Evolutionary conservation across 164 flowering plant genomes (phyloP), one percentile per base, ranked within the genome.

Genomic region (Litsea cubeba): DNA sequence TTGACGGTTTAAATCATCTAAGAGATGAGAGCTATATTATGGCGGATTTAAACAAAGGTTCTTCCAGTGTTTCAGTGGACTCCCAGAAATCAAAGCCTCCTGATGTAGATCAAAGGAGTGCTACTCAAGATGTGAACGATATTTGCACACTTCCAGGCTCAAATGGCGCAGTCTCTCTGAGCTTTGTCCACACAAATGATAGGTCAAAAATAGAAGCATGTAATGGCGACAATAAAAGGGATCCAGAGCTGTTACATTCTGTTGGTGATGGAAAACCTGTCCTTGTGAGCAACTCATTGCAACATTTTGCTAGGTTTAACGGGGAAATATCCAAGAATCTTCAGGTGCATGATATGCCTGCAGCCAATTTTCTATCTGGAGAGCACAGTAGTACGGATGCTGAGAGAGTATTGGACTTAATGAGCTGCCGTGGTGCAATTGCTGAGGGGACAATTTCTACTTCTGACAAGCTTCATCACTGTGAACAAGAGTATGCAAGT

Each of bases 201-300:
- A 15, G 83, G 62, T 68, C 76, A 71, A 81, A 87, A 79, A 63
- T 26, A 1, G 89, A 86, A 69, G 63, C 40, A 20, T 79, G 70
- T 70, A 72, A 65, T 79, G 71, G 72, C 49, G 72, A 72, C 71
- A 72, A 76, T 25, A 14, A 12, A 54, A 12, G 20, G 20, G 17
- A 54, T 12, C 20, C 60, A 54, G 60, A 14, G 60, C 20, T 54
- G 14, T 14, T 54, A 12, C 20, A 14, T 54, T 54, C 60, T 54
- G 60, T 18, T 75, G 67, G n/a, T 80, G 86, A 86, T 54, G 60
- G 60, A 54, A 54, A 15, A 18, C 60, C 6, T 14, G 60, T 14
- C 60, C 60, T 54, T 54, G 20, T 54, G 60, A 54, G 60, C 6
- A 54, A 54, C 60, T 54, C 60, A 54, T 18, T 18, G 20, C 60